Conservation (phyloP, 305 asterid genomes). For the Solanum hybrid region DNA sequence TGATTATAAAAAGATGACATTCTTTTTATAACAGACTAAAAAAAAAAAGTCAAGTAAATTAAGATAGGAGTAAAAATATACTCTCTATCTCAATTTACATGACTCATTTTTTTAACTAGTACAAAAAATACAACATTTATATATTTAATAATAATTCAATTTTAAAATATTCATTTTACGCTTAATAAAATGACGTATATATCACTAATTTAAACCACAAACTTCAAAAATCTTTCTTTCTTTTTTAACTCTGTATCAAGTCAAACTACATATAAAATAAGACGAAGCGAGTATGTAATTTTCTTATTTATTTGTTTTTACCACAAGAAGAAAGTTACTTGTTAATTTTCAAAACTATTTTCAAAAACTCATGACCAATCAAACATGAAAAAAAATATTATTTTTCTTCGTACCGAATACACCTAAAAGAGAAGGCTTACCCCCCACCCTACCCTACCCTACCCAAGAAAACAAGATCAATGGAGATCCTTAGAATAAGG, state of each 20-base stretch:
- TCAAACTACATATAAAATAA: not conserved
- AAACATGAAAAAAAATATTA: not conserved
- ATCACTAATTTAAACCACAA: not conserved
- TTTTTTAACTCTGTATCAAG: accelerated
- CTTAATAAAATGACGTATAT: not conserved
- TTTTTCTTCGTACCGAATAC: not conserved
- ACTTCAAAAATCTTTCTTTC: too few relatives aligned
- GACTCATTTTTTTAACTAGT: accelerated
- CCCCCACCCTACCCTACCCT: not conserved
- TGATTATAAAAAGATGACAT: not conserved
- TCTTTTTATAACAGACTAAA: not conserved
- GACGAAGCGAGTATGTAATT: not conserved
- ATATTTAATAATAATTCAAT: too few relatives aligned
- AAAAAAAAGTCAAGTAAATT: not conserved
- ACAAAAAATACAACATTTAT: too few relatives aligned
- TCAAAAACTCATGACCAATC: not conserved
- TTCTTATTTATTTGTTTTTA: too few relatives aligned
- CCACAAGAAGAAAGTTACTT: not conserved
- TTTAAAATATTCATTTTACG: too few relatives aligned
- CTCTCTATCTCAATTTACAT: not conserved
- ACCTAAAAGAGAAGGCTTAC: too few relatives aligned
- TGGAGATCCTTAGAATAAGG: slow-evolving; percentile 7
- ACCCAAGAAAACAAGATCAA: not conserved
- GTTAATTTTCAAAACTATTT: too few relatives aligned
- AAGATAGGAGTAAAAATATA: not conserved